Evolutionary conservation across 805 yeast species (phyloP).

Genomic region (Sugiyamaella mastotermitis): DNA sequence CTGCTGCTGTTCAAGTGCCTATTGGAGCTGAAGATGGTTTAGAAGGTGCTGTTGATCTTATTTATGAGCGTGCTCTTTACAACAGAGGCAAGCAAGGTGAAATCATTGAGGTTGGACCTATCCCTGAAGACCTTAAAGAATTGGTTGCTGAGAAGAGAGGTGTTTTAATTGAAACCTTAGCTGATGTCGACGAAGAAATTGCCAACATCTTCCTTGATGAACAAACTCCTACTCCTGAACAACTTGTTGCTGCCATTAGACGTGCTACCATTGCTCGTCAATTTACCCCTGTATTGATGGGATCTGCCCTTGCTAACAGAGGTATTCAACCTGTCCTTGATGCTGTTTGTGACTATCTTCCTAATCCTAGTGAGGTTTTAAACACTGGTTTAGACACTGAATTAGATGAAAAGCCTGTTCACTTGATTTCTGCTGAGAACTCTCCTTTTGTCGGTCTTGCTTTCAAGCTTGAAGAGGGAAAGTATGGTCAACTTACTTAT

Average conservation of each 20-base stretch:
- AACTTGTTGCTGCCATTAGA: conserved; percentile 84
- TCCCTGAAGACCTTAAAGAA: conserved; percentile 76
- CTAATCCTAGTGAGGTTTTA: conserved; percentile 89
- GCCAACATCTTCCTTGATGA: conserved; percentile 92
- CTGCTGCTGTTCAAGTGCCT: conserved; percentile 97
- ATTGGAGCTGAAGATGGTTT: conserved; percentile 87
- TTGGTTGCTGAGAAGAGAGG: conserved; percentile 88
- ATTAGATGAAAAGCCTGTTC: conserved; percentile 60
- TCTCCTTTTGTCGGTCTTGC: conserved; percentile 94
- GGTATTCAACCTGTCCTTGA: conserved; percentile 95
- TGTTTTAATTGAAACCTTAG: conserved; percentile 82
- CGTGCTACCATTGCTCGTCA: conserved; percentile 91
- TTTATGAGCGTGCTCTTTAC: conserved; percentile 79
- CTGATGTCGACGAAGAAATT: conserved; percentile 97
- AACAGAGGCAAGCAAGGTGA: conserved; percentile 93
- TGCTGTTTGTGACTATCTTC: conserved; percentile 92
- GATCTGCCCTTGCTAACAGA: conserved; percentile 94
- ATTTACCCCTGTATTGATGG: conserved; percentile 99
- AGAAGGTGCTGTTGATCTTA: conserved; percentile 85
- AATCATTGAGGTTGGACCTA: conserved; percentile 50
- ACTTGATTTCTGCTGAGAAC: conserved; percentile 61
- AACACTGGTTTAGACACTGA: conserved; percentile 79
- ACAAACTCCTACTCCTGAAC: conserved; percentile 74
- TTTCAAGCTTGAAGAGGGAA: conserved; percentile 98
- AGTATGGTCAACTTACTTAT: conserved; percentile 95